Percentiles rank a stretch among this genome's conserved stretches.
Evolutionary conservation across 169 alveolate species (phyloP).

Genomic region (Plasmodium malariae): DNA sequence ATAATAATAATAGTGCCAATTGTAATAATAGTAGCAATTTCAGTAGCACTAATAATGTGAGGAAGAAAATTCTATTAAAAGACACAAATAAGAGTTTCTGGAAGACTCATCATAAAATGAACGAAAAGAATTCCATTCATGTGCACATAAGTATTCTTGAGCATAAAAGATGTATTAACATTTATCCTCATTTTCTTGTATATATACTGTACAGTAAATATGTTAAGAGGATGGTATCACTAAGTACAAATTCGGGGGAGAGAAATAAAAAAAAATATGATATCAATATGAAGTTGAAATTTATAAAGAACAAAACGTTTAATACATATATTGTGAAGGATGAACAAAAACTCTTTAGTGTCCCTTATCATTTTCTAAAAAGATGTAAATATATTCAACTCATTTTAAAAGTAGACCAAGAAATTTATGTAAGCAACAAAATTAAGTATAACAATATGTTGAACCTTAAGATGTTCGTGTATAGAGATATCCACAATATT

Average conservation of each 20-base stretch:
- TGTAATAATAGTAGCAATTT: not conserved
- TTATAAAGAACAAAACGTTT: not conserved
- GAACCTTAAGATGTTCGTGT: not conserved
- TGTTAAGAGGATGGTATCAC: not conserved
- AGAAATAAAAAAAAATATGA: not conserved
- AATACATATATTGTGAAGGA: conserved; percentile 25
- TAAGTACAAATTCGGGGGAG: not conserved
- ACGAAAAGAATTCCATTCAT: conserved; percentile 33
- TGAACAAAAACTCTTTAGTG: conserved; percentile 11
- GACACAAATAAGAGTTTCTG: not conserved
- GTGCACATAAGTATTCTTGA: conserved; percentile 16
- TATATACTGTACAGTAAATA: conserved; percentile 5
- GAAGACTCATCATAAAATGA: not conserved
- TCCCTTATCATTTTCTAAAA: conserved; percentile 41
- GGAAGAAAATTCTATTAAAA: too few relatives aligned
- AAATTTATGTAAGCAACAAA: conserved; percentile 31
- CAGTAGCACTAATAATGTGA: not conserved
- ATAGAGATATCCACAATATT: conserved; percentile 20
- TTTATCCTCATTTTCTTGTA: conserved; percentile 29
- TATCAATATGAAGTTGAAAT: conserved; percentile 14
- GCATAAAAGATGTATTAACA: conserved; percentile 20
- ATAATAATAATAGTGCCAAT: not conserved
- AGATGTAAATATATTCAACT: conserved; percentile 43
- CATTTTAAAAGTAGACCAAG: not conserved
- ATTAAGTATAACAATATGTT: conserved; percentile 26